Evolutionary conservation across 768 basidiomycete species (phyloP).

Genomic region (Psilocybe cubensis): DNA sequence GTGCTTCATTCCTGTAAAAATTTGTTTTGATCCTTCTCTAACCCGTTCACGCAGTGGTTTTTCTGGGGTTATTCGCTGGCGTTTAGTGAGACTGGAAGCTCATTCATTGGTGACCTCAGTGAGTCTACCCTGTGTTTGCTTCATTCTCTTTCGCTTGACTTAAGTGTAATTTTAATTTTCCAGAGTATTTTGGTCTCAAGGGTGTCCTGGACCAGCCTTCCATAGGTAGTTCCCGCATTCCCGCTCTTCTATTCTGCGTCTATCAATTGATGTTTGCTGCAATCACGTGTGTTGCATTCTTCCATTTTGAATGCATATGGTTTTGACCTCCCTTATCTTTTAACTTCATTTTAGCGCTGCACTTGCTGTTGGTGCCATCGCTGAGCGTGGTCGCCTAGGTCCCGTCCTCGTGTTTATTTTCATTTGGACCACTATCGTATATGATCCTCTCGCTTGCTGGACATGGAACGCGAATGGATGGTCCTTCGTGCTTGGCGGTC

Average conservation of each 20-base stretch:
- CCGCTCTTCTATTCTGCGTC: constrained; percentile 76
- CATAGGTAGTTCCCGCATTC: constrained; percentile 70
- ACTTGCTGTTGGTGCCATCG: constrained; percentile 90
- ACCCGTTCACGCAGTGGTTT: constrained; percentile 74
- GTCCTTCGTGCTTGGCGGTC: constrained; percentile 80
- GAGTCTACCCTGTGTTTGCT: constrained; percentile 27
- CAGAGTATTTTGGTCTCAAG: constrained; percentile 84
- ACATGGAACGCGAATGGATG: constrained; percentile 86
- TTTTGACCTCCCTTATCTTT: constrained; percentile 15
- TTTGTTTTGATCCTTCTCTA: neutral
- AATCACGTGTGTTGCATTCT: constrained; percentile 64
- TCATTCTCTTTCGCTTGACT: neutral
- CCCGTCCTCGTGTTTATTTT: constrained; percentile 92
- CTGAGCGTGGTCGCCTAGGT: constrained; percentile 85
- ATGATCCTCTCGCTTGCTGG: constrained; percentile 96
- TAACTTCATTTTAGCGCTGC: constrained; percentile 59
- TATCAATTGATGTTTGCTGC: constrained; percentile 93
- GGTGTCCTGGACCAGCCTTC: constrained; percentile 78
- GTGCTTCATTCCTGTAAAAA: constrained; percentile 39
- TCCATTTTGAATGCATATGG: neutral
- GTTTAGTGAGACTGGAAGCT: constrained; percentile 75
- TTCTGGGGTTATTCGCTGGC: constrained; percentile 97
- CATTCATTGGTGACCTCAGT: constrained; percentile 89
- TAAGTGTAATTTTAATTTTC: neutral
- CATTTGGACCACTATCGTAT: constrained; percentile 86